Conservation (phyloP, 768 basidiomycete species). For the Leccinum sublutescens region DNA sequence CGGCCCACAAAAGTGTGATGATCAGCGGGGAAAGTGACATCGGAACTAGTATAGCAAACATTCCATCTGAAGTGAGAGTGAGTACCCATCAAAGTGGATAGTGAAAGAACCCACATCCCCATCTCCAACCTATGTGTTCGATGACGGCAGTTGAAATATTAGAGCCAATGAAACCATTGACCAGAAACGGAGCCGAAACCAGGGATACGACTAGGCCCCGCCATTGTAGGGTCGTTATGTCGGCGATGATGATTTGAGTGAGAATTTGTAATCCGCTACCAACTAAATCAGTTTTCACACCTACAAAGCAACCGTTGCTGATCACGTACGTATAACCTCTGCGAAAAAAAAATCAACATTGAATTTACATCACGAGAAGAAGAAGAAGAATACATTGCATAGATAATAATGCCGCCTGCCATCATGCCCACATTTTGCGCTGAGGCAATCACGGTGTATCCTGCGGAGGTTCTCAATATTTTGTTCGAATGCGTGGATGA, state of each 20-base stretch:
- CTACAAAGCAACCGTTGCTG: not conserved
- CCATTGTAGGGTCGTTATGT: conserved; percentile 58
- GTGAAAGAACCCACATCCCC: conserved; percentile 54
- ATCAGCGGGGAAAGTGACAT: conserved; percentile 51
- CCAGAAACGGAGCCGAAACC: conserved; percentile 50
- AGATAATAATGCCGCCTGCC: conserved; percentile 56
- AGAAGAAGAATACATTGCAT: conserved; percentile 44
- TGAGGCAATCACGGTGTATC: conserved; percentile 54
- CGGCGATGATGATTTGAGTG: conserved; percentile 62
- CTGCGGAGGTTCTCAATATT: conserved; percentile 19
- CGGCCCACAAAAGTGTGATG: conserved; percentile 53
- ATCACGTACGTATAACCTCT: conserved; percentile 59
- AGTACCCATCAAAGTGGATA: not conserved
- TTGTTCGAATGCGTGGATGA: not conserved
- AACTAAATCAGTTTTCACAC: not conserved
- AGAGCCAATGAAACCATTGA: conserved; percentile 67
- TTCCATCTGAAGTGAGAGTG: conserved; percentile 39
- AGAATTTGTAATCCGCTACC: conserved; percentile 58
- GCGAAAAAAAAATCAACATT: conserved; percentile 18
- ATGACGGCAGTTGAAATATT: conserved; percentile 50
- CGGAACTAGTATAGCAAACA: conserved; percentile 59
- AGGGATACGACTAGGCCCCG: conserved; percentile 50
- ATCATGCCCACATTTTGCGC: conserved; percentile 44
- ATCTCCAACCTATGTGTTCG: conserved; percentile 56
- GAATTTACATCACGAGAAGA: not conserved